These are phyloP conservation scores for Pascua sp. DNA, from an alignment of 1,284 basidiomycete species.

Conservation along the genomic window DNA sequence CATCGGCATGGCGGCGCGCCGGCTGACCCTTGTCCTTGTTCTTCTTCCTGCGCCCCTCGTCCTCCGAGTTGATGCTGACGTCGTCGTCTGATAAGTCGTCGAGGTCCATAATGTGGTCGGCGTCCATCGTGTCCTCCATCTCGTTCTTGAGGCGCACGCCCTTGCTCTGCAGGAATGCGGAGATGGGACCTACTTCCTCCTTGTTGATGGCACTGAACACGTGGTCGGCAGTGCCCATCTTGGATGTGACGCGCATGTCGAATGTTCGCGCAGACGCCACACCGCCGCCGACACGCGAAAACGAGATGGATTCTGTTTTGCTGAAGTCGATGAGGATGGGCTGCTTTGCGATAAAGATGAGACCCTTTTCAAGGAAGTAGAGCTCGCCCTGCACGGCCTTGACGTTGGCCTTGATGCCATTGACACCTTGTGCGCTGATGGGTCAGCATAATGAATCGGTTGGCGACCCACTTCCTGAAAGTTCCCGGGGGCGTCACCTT, in stretches of 20 bases:
- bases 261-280: constrained; percentile 89
- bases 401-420: constrained; percentile 85
- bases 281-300: constrained; percentile 89
- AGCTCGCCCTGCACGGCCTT: constrained; percentile 97
- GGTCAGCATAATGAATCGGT: not conserved
- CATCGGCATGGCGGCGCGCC: constrained; percentile 51
- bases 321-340: constrained; percentile 87
- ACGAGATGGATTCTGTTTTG: constrained; percentile 86
- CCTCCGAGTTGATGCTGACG: constrained; percentile 35
- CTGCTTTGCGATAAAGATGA: constrained; percentile 97
- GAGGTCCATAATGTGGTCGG: constrained; percentile 71
- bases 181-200: constrained; percentile 87
- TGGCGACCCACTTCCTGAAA: constrained; percentile 67
- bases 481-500: constrained; percentile 80
- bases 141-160: constrained; percentile 94
- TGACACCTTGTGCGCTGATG: constrained; percentile 52
- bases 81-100: constrained; percentile 54
- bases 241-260: constrained; percentile 85
- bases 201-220: constrained; percentile 92
- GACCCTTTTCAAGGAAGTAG: constrained; percentile 95
- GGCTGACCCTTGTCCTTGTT: constrained; percentile 40
- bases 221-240: constrained; percentile 69
- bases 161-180: constrained; percentile 80
- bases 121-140: constrained; percentile 77
- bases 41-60: constrained; percentile 35